Percentiles rank a stretch among this genome's conserved stretches.
Evolutionary conservation across 1,284 basidiomycete species (phyloP).

Genomic region (Caloboletus firmus): DNA sequence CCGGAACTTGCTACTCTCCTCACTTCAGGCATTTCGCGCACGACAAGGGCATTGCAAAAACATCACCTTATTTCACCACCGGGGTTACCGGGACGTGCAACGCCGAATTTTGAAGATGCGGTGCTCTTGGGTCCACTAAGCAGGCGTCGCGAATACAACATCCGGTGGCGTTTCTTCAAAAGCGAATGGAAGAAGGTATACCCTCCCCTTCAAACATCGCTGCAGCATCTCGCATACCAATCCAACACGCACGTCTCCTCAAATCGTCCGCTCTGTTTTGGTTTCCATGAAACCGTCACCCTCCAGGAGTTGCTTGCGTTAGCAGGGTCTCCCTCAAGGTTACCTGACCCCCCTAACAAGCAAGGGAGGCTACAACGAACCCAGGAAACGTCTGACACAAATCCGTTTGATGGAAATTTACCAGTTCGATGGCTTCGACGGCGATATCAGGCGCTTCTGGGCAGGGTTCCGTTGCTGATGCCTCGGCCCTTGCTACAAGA

Average conservation of each 20-base stretch:
- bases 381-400: constrained; percentile 3
- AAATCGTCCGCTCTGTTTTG: constrained; percentile 36
- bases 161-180: constrained; percentile 65
- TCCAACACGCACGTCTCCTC: constrained; percentile 4
- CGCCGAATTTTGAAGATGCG: constrained; percentile 60
- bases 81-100: constrained; percentile 53
- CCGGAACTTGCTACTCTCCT: constrained; percentile 61
- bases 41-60: constrained; percentile 42
- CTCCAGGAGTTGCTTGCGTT: constrained; percentile 51
- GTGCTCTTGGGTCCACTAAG: constrained; percentile 61
- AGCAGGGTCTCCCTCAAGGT: constrained; percentile 35
- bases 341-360: constrained; percentile 9
- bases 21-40: constrained; percentile 50
- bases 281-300: constrained; percentile 46
- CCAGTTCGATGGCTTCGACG: constrained; percentile 63
- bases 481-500: constrained; percentile 26
- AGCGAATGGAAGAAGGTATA: constrained; percentile 53
- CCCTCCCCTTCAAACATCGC: constrained; percentile 56
- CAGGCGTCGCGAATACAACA: constrained; percentile 70
- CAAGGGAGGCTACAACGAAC: constrained; percentile 4
- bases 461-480: constrained; percentile 55
- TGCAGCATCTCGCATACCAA: constrained; percentile 2
- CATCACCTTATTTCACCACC: constrained; percentile 50
- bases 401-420: constrained; percentile 31
- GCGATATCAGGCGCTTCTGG: constrained; percentile 61